Base-by-base conservation (phyloP, 352 stramenopile species). In the Globisporangium nagaii region DNA sequence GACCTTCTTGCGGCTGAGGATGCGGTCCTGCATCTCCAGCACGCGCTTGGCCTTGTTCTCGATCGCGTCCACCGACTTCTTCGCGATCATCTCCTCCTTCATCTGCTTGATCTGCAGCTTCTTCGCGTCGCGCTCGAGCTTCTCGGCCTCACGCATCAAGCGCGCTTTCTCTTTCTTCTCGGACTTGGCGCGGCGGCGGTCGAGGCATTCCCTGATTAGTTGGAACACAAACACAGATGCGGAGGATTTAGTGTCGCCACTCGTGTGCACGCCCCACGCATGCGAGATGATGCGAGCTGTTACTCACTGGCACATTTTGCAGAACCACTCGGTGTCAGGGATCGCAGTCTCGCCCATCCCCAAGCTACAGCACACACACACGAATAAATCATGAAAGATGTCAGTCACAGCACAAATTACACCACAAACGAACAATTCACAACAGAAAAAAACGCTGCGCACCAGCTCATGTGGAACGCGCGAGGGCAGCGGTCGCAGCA, bases 401-500 rank as follows among this genome's bases (percentile, higher is more conserved):
- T 34, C n/a, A 24, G 52, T 13, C 20, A n/a, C 31, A 59, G 58
- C 8, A 37, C 37, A 48, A 56, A 45, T 12, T 17, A 15, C 9
- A 27, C 31, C 11, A 35, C 36, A 36, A 43, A 43, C 15, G 6
- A 43, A 24, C 2, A 43, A 12, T 12, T 13, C 8, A 39, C 34
- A 39, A n/a, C 12, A 59, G 25, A 57, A 17, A 24, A 55, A 34
- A 19, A 51, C 20, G 27, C 34, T 10, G 36, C 69, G 27, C 49
- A 86, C 71, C 84, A 95, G 57, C 67, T 88, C 82, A 92, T 92
- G 64, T 98, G 95, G 76, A 97, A 98, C 17, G 90, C 80, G 50
- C 92, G 64, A 13, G 93, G 93, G 62, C 95, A 98, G 17, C 83
- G 84, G 49, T 95, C 88, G 59, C 95, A 98, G 53, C 84, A 96